Evolutionary conservation across 225 moss, liverwort and hornwort genomes (phyloP), one percentile per base, ranked within the genome.

Genomic region (Antitrichia curtipendula): DNA sequence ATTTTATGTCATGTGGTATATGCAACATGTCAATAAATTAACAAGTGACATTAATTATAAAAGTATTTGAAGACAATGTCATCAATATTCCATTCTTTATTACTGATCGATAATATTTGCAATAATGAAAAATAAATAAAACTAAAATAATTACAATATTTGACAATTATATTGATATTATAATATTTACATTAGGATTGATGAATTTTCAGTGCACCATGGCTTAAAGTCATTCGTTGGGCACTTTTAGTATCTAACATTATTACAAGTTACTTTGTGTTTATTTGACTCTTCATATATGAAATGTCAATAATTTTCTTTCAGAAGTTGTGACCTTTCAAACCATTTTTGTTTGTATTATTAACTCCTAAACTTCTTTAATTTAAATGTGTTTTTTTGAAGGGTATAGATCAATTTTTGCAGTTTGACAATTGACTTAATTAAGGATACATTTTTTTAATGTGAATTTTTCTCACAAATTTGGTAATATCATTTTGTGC

Each of bases 211-310:
- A 65, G 0, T 12, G 6, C 12, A 7, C 12, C 21, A 4, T 63
- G 32, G 16, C 9, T 32, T 16, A 17, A 63, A 32, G 63, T 63
- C 63, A 63, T 32, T 32, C 32, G 17, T 17, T 6, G 4, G 1
- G 16, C 32, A 32, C 4, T 31, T 32, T 62, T 62, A 16, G 4
- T 63, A 1, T 17, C 0, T 2, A 32, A 62, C 0, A 0, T 32
- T 32, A 63, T 63, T 63, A 16, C 9, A 63, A 32, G 17, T 17
- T 62, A 31, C 2, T 8, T 8, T 0, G 4, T 31, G 32, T n/a
- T n/a, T 66, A 21, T 66, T 66, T n/a, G n/a, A 66, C 12, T n/a
- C n/a, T 1, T n/a, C 2, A 7, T n/a, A n/a, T 1, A n/a, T 21
- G 3, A 66, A 22, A 20, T 66, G 7, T 12, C 22, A 66, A 36